Conservation (phyloP, 495 filamentous ascomycete species). For the Podospora anserina region DNA sequence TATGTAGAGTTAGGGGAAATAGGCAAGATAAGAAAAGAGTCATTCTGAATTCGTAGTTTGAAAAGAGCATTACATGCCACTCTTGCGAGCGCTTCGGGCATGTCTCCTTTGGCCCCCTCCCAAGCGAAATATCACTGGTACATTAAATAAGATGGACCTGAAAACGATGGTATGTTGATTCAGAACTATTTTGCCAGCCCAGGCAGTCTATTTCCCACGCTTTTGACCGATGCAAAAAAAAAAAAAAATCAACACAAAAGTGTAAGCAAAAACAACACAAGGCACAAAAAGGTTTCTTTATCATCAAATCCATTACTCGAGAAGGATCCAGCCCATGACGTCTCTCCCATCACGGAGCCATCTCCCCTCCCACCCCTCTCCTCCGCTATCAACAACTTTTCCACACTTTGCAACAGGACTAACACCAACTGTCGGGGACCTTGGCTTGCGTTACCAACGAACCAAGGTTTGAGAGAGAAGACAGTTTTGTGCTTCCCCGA, state of each 20-base stretch:
- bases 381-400: conserved; percentile 12
- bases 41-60: not conserved
- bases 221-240: not conserved
- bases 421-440: conserved; percentile 51
- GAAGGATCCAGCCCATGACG: conserved; percentile 32
- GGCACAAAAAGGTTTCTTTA: not conserved
- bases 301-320: not conserved
- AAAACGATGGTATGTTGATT: not conserved
- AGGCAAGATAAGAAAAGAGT: conserved; percentile 1
- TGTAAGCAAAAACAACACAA: not conserved
- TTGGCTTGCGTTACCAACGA: conserved; percentile 1
- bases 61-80: too few relatives aligned
- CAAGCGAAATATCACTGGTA: too few relatives aligned
- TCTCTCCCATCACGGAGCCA: conserved; percentile 48
- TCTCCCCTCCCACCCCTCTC: conserved; percentile 18
- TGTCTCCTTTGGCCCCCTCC: too few relatives aligned
- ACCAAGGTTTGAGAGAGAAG: conserved; percentile 58
- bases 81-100: too few relatives aligned
- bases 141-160: not conserved
- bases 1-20: not conserved
- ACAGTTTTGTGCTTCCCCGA: conserved; percentile 46
- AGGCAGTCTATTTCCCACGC: not conserved
- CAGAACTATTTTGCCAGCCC: not conserved
- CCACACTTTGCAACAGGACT: conserved; percentile 12
- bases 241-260: too few relatives aligned